Evolutionary conservation across 306 rosid genomes (phyloP).

Genomic region (Senna tora): DNA sequence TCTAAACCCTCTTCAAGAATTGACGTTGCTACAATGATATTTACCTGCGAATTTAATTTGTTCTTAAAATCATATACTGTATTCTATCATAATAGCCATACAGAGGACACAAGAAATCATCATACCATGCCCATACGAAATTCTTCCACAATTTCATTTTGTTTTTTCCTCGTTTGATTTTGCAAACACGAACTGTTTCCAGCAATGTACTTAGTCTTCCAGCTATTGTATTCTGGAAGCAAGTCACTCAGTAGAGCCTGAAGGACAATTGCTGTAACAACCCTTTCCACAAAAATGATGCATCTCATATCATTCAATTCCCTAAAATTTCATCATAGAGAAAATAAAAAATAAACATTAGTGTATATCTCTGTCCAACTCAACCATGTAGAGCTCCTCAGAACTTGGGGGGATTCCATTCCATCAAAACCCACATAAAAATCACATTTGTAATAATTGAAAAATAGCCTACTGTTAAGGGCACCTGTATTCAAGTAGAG

Average conservation of each 20-base stretch:
- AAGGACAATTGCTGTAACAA: conserved; percentile 71
- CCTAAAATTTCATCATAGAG: conserved; percentile 44
- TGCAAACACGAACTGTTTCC: conserved; percentile 55
- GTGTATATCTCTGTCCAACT: too few relatives aligned
- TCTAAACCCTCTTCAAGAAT: conserved; percentile 97
- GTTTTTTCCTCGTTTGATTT: conserved; percentile 62
- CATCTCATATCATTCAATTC: conserved; percentile 67
- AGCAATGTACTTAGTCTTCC: conserved; percentile 82
- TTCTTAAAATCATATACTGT: conserved; percentile 28
- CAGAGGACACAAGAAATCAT: conserved; percentile 1
- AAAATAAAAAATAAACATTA: too few relatives aligned
- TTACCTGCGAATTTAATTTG: conserved; percentile 57
- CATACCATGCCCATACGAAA: conserved; percentile 82
- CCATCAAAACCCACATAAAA: conserved; percentile 11
- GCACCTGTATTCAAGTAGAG: conserved; percentile 84
- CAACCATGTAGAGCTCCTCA: too few relatives aligned
- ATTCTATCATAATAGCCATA: conserved; percentile 10
- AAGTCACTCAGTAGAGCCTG: conserved; percentile 54
- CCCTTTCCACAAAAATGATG: conserved; percentile 83
- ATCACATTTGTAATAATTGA: conserved; percentile 10
- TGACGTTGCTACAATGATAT: conserved; percentile 90
- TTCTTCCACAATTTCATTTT: conserved; percentile 77
- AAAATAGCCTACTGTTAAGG: conserved; percentile 24
- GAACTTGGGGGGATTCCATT: too few relatives aligned
- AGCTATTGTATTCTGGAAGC: conserved; percentile 65